phyloP scores from a whole-genome alignment of 2,329 filamentous ascomycete species.

The Alternaria sp. region DNA sequence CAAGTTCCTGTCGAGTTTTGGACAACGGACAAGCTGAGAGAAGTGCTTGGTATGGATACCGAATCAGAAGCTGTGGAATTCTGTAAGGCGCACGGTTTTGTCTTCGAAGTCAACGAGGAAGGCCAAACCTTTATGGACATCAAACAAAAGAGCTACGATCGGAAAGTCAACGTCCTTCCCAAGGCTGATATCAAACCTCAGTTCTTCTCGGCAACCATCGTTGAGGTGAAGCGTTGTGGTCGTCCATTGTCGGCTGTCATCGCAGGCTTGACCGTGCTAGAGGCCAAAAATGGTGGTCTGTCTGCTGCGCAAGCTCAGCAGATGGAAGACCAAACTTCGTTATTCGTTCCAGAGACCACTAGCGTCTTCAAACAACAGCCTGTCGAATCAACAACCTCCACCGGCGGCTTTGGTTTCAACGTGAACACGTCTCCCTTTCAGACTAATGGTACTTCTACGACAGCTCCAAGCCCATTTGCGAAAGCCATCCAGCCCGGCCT shows the following conservation, averaged over 20 bases:
- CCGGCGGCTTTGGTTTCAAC: conserved; percentile 16
- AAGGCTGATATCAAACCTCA: conserved; percentile 54
- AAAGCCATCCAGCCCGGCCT: conserved; percentile 35
- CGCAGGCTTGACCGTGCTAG: conserved; percentile 62
- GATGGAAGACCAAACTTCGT: conserved; percentile 41
- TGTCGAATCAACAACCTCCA: conserved; percentile 1
- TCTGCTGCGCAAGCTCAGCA: conserved; percentile 51
- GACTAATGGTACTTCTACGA: conserved; percentile 15
- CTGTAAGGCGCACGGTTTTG: conserved; percentile 63
- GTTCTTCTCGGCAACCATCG: conserved; percentile 61
- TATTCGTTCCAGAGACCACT: conserved; percentile 53
- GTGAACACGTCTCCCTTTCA: conserved; percentile 35
- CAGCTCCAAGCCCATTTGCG: conserved; percentile 25
- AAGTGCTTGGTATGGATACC: conserved; percentile 64
- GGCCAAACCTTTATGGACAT: conserved; percentile 63
- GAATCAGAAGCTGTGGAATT: conserved; percentile 63
- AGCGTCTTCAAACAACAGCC: conserved; percentile 25
- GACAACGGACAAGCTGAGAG: conserved; percentile 62
- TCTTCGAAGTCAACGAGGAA: conserved; percentile 57
- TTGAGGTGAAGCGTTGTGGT: conserved; percentile 66
- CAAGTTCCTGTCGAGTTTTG: conserved; percentile 57
- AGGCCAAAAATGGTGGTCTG: conserved; percentile 60
- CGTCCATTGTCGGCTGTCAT: conserved; percentile 66
- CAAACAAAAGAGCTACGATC: conserved; percentile 55
- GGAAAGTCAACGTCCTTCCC: conserved; percentile 30